Evolutionary conservation across 2,329 filamentous ascomycete species (phyloP).

Genomic region (Basipetospora sp.): DNA sequence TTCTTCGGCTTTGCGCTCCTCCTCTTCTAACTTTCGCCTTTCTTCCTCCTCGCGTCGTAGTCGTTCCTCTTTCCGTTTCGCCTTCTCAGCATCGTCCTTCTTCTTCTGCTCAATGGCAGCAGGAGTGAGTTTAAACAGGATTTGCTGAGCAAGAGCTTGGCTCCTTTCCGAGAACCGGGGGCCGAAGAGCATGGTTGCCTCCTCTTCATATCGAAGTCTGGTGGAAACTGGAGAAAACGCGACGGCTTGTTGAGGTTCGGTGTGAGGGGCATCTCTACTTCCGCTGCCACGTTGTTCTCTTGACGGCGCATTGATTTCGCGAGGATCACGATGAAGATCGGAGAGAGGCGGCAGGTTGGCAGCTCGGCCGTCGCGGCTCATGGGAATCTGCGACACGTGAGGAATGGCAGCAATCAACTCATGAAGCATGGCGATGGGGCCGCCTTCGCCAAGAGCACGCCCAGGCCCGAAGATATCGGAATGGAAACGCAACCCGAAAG

Average conservation of each 20-base stretch:
- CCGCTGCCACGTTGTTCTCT: conserved; percentile 32
- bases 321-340: conserved; percentile 34
- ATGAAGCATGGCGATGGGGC: conserved; percentile 39
- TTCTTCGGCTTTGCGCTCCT: conserved; percentile 48
- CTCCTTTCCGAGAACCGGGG: conserved; percentile 51
- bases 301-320: conserved; percentile 32
- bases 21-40: conserved; percentile 51
- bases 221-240: conserved; percentile 61
- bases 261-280: conserved; percentile 30
- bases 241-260: conserved; percentile 60
- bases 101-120: conserved; percentile 72
- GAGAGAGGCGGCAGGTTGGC: conserved; percentile 44
- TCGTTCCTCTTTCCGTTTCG: conserved; percentile 50
- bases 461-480: conserved; percentile 27
- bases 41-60: conserved; percentile 56
- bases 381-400: conserved; percentile 6
- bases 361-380: conserved; percentile 21
- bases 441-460: conserved; percentile 21
- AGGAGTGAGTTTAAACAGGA: conserved; percentile 64
- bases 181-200: conserved; percentile 69
- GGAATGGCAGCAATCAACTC: conserved; percentile 42
- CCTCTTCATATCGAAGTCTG: conserved; percentile 69
- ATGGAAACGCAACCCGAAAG: conserved; percentile 38
- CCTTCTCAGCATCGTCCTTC: conserved; percentile 41
- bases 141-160: conserved; percentile 45